Base-by-base conservation (phyloP, 495 filamentous ascomycete species). In the Xylaria longipes region DNA sequence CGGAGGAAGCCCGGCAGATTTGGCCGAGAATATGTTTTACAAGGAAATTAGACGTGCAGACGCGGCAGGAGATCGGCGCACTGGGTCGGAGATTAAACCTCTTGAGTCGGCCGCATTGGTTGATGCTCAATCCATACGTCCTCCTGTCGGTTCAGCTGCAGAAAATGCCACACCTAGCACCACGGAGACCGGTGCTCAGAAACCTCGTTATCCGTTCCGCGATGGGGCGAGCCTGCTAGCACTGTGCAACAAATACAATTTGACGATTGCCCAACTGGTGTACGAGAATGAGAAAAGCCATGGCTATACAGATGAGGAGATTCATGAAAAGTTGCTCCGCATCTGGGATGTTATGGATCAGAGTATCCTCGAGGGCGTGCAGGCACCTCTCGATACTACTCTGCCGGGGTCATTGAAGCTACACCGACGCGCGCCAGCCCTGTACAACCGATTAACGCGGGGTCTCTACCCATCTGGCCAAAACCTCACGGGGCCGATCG, bases 311-410 rank as follows among this genome's bases (percentile, higher is more conserved):
- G 79, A 81, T 35, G 78, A 77, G n/a, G 76, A 81, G 52, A 80
- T 81, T 25, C 73, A 72, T 14, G 73, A 71, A 33, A 81, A 80
- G 39, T 5, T 81, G 5, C 74, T 81, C 71, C 71, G 73, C 33
- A 81, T 81, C 45, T 81, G 79, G 79, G 73, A 81, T 41, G 79
- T 81, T 46, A 81, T 81, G 79, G 79, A 81, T 58, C 68, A 81
- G 45, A 81, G 79, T 35, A 81, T 81, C 62, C 62, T 81, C 14
- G 78, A 81, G 71, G 78, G 79, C 20, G 79, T 81, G 17, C 78
- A 79, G 48, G 78, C 78, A 39, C 74, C 79, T 0, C 68, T 73
- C 14, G 78, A 78, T 57, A 33, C 76, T 5, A 76, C 62, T 11
- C 61, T 81, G 1, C 79, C 79, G 0, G 79, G 79, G 1, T 80